Conservation (phyloP, 306 rosid genomes). For the Cucurbita ficifolia region DNA sequence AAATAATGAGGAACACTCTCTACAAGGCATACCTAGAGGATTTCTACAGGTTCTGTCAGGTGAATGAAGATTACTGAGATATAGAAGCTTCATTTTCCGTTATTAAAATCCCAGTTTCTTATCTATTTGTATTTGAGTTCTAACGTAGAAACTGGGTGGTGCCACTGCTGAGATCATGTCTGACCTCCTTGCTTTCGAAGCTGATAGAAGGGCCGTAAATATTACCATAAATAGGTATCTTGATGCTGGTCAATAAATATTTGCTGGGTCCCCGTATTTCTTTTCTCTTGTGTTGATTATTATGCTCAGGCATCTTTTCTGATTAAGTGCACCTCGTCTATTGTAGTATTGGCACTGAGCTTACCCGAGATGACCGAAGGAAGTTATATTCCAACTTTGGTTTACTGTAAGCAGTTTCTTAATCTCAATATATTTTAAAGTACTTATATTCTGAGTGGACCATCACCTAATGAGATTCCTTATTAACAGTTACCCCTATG, state of each 20-base stretch:
- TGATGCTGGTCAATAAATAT: neutral
- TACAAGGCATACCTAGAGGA: slow-evolving; percentile 98
- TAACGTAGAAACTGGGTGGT: slow-evolving; percentile 82
- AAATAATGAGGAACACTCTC: slow-evolving; percentile 95
- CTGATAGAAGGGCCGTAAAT: slow-evolving; percentile 98
- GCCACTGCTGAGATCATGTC: slow-evolving; percentile 97
- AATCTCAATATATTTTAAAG: neutral
- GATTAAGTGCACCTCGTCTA: slow-evolving; percentile 8
- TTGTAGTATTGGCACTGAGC: slow-evolving; percentile 92
- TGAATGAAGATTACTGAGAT: slow-evolving; percentile 13
- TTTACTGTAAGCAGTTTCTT: slow-evolving; percentile 55
- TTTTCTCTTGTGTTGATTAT: neutral
- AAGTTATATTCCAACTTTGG: slow-evolving; percentile 89
- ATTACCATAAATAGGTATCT: slow-evolving; percentile 78
- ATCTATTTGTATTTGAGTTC: slow-evolving; percentile 16
- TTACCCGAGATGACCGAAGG: slow-evolving; percentile 88
- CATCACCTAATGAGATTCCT: slow-evolving; percentile 6
- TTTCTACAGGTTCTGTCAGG: slow-evolving; percentile 92
- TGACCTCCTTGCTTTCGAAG: slow-evolving; percentile 92
- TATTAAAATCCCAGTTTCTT: neutral
- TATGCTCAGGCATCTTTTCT: neutral
- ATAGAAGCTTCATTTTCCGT: neutral
- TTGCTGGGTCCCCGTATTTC: neutral
- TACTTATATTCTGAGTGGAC: neutral
- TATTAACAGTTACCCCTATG: slow-evolving; percentile 69